Percentiles rank a stretch among this genome's conserved stretches.
phyloP scores from a whole-genome alignment of 257 asterid genomes.

The Capsicum pubescens region DNA sequence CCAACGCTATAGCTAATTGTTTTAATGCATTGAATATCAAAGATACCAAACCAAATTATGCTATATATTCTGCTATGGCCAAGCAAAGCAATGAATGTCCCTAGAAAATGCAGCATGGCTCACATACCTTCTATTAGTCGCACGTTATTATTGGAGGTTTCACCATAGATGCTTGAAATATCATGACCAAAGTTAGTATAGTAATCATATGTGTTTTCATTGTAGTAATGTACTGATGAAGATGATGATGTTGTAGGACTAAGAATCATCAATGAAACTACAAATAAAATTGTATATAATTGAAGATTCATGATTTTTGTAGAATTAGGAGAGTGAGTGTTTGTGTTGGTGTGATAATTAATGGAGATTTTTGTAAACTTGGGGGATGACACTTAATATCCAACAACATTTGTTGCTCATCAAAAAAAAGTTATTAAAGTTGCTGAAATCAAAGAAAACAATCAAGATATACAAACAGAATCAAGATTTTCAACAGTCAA shows the following conservation, averaged over 20 bases:
- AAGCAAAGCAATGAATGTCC: constrained; percentile 3
- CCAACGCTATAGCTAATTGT: no score
- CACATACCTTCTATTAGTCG: constrained; percentile 34
- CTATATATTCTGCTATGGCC: no score
- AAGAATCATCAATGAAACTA: background rate
- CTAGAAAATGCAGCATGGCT: constrained; percentile 52
- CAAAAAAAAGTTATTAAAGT: no score
- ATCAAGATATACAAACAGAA: no score
- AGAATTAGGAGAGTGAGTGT: no score
- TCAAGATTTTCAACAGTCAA: no score
- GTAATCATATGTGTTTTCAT: background rate
- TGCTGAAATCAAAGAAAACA: no score
- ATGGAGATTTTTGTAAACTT: background rate
- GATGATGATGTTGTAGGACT: background rate
- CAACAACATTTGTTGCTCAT: no score
- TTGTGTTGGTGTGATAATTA: background rate
- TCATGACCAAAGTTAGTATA: background rate
- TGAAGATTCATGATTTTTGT: background rate
- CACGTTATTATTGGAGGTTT: background rate
- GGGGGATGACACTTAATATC: background rate
- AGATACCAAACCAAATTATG: no score
- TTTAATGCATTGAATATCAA: no score
- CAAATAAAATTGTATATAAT: background rate
- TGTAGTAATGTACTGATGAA: background rate
- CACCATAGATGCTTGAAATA: background rate